Evolutionary conservation across 352 stramenopile genomes (phyloP), one percentile per base, ranked within the genome.

Genomic region (Globisporangium echinulatum): DNA sequence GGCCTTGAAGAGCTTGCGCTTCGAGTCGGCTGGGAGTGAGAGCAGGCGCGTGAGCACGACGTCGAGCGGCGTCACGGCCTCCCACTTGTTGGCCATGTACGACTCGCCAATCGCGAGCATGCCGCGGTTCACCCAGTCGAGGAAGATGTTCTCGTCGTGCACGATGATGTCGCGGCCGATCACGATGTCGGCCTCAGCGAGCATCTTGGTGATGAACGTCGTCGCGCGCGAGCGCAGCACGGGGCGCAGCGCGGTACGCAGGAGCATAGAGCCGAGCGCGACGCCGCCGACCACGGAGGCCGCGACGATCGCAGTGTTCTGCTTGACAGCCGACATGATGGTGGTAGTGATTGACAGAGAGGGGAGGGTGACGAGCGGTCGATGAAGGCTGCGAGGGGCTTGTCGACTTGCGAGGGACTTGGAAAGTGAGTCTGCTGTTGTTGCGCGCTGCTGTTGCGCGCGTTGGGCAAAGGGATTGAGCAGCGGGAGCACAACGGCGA

Each of bases 1-100:
- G 47, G 77, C 79, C 79, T 90, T 94, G 71, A 94, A 85, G 42
- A 92, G 82, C 77, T 88, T 83, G 74, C 84, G 82, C 58, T 87
- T 87, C 65, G 85, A 79, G 55, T 85, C 82, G 3, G 76, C 72
- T 11, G 84, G 75, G 50, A 92, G 71, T 64, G 68, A 74, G 38
- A 92, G 67, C 61, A 94, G 65, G 40, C 80, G 79, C 56, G 84
- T 89, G 47, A 94, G 73, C 55, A 94, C 67, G 62, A 79, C 70
- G 61, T 94, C 84, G 39, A 94, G 71, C 51, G 84, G 84, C 50
- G 84, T 88, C 58, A 94, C 74, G 59, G 84, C 71, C 39, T 94
- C 84, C 84, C 84, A 94, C 68, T 94, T 87, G 69, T 89, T 88
- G 63, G 75, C 77, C 84, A 94, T 94, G 80, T 94, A 94, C 54